Evolutionary conservation across 2,329 filamentous ascomycete species (phyloP).

Genomic region (Calonectria pauciramosa): DNA sequence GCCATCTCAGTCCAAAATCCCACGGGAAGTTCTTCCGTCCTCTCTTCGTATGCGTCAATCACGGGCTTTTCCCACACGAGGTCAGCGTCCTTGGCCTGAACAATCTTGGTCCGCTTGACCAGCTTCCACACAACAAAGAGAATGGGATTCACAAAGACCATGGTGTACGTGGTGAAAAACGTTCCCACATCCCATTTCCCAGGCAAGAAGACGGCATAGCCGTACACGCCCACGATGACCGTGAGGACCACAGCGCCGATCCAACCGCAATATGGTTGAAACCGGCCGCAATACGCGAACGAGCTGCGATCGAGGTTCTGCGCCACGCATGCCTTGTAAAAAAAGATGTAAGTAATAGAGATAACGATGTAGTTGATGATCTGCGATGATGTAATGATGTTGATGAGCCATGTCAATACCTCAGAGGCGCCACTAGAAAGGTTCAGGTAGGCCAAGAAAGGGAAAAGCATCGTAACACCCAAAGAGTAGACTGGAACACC

Average conservation of each 20-base stretch:
- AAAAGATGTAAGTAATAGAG: slow-evolving; percentile 67
- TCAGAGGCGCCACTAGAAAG: slow-evolving; percentile 54
- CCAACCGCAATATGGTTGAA: not conserved
- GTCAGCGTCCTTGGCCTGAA: slow-evolving; percentile 63
- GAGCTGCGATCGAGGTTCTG: slow-evolving; percentile 59
- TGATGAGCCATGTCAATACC: slow-evolving; percentile 60
- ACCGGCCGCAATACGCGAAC: slow-evolving; percentile 61
- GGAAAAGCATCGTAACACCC: slow-evolving; percentile 57
- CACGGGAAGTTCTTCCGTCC: not conserved
- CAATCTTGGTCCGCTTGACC: slow-evolving; percentile 64
- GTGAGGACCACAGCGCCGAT: not conserved
- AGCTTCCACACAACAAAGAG: slow-evolving; percentile 70
- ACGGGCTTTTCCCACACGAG: slow-evolving; percentile 56
- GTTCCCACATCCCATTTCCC: slow-evolving; percentile 56
- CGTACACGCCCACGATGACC: slow-evolving; percentile 50
- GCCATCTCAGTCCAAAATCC: not conserved
- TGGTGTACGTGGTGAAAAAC: slow-evolving; percentile 61
- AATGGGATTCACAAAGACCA: slow-evolving; percentile 60
- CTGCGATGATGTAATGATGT: slow-evolving; percentile 59
- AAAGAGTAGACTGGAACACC: slow-evolving; percentile 68
- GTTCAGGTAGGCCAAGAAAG: slow-evolving; percentile 58
- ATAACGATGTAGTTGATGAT: slow-evolving; percentile 66
- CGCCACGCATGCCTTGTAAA: slow-evolving; percentile 65
- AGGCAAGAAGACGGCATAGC: slow-evolving; percentile 63
- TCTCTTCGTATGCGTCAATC: not conserved